A percentile compares a stretch with the other conserved stretches of the same genome.
Conservation (phyloP, 2,329 filamentous ascomycete genomes). For the Stagonosporopsis chrysanthemi region DNA sequence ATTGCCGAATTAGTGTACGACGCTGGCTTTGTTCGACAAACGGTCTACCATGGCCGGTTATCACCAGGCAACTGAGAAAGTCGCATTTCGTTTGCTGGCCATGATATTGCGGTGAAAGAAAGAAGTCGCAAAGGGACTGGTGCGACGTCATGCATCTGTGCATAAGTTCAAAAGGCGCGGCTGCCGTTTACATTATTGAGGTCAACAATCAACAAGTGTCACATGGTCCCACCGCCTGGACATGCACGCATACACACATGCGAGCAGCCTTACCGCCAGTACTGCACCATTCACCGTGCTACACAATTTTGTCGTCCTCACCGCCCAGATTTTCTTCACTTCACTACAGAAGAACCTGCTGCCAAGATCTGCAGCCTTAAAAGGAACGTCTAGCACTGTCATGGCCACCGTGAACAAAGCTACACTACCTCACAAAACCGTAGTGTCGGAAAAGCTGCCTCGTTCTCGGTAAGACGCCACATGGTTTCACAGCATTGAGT, state of each 20-base stretch:
- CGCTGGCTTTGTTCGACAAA: conserved; percentile 42
- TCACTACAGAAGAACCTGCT: conserved; percentile 3
- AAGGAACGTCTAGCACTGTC: neutral
- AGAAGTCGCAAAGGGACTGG: neutral
- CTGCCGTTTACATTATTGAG: conserved; percentile 2
- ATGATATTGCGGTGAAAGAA: neutral
- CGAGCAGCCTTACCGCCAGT: conserved; percentile 10
- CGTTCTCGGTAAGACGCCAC: neutral
- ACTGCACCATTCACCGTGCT: neutral
- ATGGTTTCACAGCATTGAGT: neutral
- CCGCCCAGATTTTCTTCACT: conserved; percentile 12
- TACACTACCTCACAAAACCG: neutral
- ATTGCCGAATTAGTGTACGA: conserved; percentile 57
- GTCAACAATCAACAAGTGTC: conserved; percentile 12
- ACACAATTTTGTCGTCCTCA: neutral
- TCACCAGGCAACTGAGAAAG: neutral
- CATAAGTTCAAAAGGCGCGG: neutral
- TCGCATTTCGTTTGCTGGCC: neutral
- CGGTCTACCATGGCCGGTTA: conserved; percentile 35
- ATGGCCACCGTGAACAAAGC: neutral
- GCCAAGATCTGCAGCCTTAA: neutral
- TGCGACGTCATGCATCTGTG: neutral
- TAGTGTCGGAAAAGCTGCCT: neutral
- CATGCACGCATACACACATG: neutral
- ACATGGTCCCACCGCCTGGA: conserved; percentile 6